These are phyloP conservation scores for Botrytis paeoniae DNA, from an alignment of 2,329 filamentous ascomycete genomes.

Conservation along the genomic window DNA sequence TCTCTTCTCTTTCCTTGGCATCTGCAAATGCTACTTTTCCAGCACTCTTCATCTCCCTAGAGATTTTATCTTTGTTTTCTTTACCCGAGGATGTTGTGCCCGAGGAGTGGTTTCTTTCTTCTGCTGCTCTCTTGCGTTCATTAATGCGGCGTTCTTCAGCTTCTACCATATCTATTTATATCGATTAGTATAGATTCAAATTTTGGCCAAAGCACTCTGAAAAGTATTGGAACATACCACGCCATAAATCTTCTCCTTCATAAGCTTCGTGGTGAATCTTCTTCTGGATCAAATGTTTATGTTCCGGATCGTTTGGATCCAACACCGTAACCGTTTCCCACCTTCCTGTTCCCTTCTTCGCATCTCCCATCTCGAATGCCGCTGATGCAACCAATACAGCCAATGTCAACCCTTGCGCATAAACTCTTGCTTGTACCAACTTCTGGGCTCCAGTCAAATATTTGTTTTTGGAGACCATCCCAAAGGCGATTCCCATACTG, in stretches of 20 bases:
- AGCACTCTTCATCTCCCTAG: conserved; percentile 40
- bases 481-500: conserved; percentile 61
- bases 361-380: conserved; percentile 71
- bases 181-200: conserved; percentile 23
- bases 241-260: conserved; percentile 90
- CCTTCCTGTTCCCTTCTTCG: conserved; percentile 68
- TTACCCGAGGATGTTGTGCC: conserved; percentile 52
- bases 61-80: conserved; percentile 41
- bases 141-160: conserved; percentile 66
- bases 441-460: conserved; percentile 64
- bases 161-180: conserved; percentile 70
- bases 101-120: conserved; percentile 6
- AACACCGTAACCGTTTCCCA: conserved; percentile 83
- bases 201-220: background rate
- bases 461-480: conserved; percentile 60
- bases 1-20: conserved; percentile 20
- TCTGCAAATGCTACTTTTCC: conserved; percentile 27
- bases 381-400: conserved; percentile 65
- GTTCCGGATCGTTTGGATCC: conserved; percentile 77
- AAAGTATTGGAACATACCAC: conserved; percentile 53
- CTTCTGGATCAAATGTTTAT: conserved; percentile 83
- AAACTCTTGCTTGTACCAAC: conserved; percentile 72
- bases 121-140: conserved; percentile 54
- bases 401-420: conserved; percentile 69
- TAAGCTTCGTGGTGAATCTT: conserved; percentile 83